Base-by-base conservation (phyloP, 768 basidiomycete genomes). In the Kwoniella newhampshirensis region DNA sequence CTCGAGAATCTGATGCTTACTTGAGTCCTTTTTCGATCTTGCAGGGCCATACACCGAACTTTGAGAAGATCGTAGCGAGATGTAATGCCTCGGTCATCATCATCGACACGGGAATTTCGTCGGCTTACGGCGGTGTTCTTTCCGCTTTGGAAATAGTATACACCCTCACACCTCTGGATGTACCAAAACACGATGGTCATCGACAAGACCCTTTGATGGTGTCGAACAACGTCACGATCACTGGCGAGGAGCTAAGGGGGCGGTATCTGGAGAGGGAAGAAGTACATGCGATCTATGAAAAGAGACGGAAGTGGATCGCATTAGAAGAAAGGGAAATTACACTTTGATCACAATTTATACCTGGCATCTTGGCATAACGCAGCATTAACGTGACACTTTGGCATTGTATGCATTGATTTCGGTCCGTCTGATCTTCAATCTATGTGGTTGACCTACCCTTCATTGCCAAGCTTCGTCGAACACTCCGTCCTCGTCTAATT, bases 51-150 rank as follows among this genome's bases (percentile, higher is more conserved):
- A 98, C 96, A 0, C 94, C 96, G 1, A 82, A 93, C 73, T 91
- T 96, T 65, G 81, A 89, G 82, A 84, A 83, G 63, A 93, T 97
- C 45, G 85, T 88, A 3, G 84, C 88, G 4, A 80, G 92, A 55
- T 99, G 96, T 71, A 81, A 84, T 36, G 92, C 90, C n/a, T 91
- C 88, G 67, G 84, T 97, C 41, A 86, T 98, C 64, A 88, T 98
- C 59, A 97, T 99, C 48, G 94, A 99, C 71, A 98, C 94, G 0
- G 91, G 89, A 86, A 93, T 94, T 47, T 92, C 91, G 4, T 89
- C 88, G 72, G 93, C 93, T 1, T 97, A 96, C 67, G 92, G 90
- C n/a, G 94, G 94, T 12, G 85, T 84, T 0, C 80, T 96, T 4
- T 93, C 92, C 1, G 91, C 92, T 2, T 78, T 97, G 11, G 89